Evolutionary conservation across 148 eudicot genomes (phyloP).

Genomic region (Vaccinium corymbosum): DNA sequence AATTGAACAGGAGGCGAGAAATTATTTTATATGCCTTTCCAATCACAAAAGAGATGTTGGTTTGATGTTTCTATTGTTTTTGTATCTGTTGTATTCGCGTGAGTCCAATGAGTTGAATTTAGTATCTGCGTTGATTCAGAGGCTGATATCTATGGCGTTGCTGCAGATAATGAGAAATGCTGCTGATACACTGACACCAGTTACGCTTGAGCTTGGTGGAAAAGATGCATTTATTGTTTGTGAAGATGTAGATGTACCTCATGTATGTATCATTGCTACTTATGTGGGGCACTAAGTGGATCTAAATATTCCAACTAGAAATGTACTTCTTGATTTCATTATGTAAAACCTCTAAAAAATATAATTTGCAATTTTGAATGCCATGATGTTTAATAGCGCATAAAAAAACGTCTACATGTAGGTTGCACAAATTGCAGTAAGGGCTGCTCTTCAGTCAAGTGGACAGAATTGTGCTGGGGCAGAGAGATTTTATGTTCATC

Average conservation of each 20-base stretch:
- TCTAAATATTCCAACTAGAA: constrained; percentile 6
- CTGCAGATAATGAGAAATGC: constrained; percentile 94
- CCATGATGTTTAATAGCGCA: background rate
- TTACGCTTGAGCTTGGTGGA: constrained; percentile 99
- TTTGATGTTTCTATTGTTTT: background rate
- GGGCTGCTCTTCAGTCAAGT: constrained; percentile 97
- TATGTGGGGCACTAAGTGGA: background rate
- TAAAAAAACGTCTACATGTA: constrained; percentile 20
- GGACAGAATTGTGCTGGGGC: constrained; percentile 99
- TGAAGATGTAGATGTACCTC: constrained; percentile 87
- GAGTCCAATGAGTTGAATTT: background rate
- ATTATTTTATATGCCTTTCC: background rate
- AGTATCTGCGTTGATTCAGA: background rate
- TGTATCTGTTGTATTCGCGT: background rate
- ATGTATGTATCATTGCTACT: constrained; percentile 45
- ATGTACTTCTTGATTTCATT: constrained; percentile 13
- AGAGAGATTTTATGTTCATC: constrained; percentile 95
- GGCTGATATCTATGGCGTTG: background rate
- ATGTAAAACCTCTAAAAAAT: background rate
- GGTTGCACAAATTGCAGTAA: constrained; percentile 98
- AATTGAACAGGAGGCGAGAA: background rate
- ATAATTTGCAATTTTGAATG: constrained; percentile 1
- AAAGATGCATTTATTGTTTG: constrained; percentile 98
- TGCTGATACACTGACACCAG: constrained; percentile 88
- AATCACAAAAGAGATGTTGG: background rate